These are phyloP conservation scores for Tuber calosporum DNA, from an alignment of 495 filamentous ascomycete species.

Conservation along the genomic window DNA sequence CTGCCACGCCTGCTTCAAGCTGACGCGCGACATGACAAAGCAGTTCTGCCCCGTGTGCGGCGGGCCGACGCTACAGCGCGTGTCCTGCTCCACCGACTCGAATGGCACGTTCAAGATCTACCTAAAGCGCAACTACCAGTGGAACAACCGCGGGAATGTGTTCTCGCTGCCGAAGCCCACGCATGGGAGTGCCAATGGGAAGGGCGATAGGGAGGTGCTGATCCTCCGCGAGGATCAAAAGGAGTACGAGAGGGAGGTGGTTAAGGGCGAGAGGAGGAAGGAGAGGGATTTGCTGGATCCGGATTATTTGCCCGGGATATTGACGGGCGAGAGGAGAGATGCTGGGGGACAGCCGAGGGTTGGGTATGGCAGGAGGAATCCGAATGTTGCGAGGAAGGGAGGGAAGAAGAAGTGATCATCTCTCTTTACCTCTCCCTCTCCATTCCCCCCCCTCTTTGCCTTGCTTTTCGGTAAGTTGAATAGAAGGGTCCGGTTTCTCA, in stretches of 20 bases:
- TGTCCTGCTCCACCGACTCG: slow-evolving; percentile 72
- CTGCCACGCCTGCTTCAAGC: slow-evolving; percentile 88
- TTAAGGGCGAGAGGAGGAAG: slow-evolving; percentile 57
- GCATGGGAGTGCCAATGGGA: slow-evolving; percentile 71
- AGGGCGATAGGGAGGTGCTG: slow-evolving; percentile 55
- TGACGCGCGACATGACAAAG: slow-evolving; percentile 67
- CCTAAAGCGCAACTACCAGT: slow-evolving; percentile 91
- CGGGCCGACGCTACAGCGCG: slow-evolving; percentile 74
- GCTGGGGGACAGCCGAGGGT: slow-evolving; percentile 57
- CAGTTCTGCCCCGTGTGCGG: slow-evolving; percentile 94
- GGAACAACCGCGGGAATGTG: slow-evolving; percentile 77
- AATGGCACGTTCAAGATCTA: slow-evolving; percentile 78
- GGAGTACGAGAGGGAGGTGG: slow-evolving; percentile 65
- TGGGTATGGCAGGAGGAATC: slow-evolving; percentile 61
- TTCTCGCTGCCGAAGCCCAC: slow-evolving; percentile 87
- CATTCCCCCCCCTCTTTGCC: neutral
- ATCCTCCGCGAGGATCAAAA: slow-evolving; percentile 94
- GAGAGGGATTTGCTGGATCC: slow-evolving; percentile 87
- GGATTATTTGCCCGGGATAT: slow-evolving; percentile 79
- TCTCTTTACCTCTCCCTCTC: neutral
- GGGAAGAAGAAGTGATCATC: slow-evolving; percentile 25
- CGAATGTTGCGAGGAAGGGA: slow-evolving; percentile 26
- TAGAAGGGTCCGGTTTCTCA: neutral
- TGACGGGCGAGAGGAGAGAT: slow-evolving; percentile 67
- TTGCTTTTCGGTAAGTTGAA: neutral